These are phyloP conservation scores for Besnoitia besnoiti DNA, from an alignment of 169 alveolate species.

Conservation along the genomic window DNA sequence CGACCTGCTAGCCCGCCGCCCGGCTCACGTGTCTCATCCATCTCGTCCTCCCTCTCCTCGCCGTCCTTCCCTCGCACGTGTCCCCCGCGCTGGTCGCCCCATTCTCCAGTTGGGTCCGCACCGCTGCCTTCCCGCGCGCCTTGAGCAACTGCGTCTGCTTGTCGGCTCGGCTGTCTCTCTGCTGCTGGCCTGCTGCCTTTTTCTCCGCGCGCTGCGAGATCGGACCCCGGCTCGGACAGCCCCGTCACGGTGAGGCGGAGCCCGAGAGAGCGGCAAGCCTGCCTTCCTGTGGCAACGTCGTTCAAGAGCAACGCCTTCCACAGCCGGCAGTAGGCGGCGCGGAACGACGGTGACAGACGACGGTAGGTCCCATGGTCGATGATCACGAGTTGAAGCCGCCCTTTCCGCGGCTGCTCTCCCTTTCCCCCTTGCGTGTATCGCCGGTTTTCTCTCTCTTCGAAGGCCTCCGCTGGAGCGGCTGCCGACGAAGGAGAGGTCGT, in stretches of 20 bases:
- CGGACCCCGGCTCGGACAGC: neutral
- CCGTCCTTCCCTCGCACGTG: no score
- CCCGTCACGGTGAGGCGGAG: neutral
- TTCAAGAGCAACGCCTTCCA: constrained; percentile 44
- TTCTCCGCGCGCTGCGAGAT: neutral
- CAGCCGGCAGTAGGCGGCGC: constrained; percentile 11
- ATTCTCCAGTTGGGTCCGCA: no score
- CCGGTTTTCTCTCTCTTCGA: neutral
- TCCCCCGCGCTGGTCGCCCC: no score
- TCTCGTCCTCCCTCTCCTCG: no score
- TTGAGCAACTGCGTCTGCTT: neutral
- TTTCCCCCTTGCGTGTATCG: neutral
- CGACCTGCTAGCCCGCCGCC: no score
- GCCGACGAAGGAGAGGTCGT: neutral
- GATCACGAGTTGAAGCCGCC: neutral
- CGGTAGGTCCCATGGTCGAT: constrained; percentile 84
- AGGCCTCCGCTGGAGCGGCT: neutral
- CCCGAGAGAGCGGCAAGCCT: neutral
- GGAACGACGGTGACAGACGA: constrained; percentile 55
- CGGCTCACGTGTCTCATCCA: no score
- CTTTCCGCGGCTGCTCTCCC: neutral
- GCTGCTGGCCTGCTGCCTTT: neutral
- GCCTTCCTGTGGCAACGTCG: neutral
- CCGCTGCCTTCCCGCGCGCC: no score
- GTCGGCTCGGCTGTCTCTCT: neutral